A percentile compares a stretch with the other conserved stretches of the same genome.
phyloP scores from a whole-genome alignment of 306 rosid species.

The Sesbania bispinosa region DNA sequence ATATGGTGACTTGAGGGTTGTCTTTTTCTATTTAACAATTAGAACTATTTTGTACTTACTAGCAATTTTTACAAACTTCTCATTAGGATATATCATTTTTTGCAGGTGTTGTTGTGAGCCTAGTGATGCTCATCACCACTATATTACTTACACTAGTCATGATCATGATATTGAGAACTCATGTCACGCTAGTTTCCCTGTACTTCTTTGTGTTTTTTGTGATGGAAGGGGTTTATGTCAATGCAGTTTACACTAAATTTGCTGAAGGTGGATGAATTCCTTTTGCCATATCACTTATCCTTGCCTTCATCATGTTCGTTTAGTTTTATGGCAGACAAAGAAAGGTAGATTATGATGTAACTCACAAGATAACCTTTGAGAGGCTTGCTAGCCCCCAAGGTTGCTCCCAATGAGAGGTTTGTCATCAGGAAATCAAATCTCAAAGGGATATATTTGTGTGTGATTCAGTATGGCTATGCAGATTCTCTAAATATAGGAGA shows the following conservation, averaged over 20 bases:
- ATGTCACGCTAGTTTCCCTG: conserved; percentile 39
- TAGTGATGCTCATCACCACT: conserved; percentile 83
- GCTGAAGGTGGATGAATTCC: conserved; percentile 93
- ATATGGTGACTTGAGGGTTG: neutral
- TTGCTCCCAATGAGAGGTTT: conserved; percentile 62
- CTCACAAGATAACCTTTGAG: conserved; percentile 56
- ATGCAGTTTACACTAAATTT: conserved; percentile 72
- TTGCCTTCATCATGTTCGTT: conserved; percentile 76
- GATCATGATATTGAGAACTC: conserved; percentile 84
- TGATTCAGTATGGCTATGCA: conserved; percentile 73
- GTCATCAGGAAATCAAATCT: conserved; percentile 42
- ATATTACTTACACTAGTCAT: conserved; percentile 69
- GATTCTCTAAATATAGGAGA: conserved; percentile 54
- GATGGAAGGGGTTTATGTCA: conserved; percentile 77
- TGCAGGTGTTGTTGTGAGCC: conserved; percentile 81
- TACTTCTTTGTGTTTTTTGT: conserved; percentile 54
- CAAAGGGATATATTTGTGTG: conserved; percentile 59
- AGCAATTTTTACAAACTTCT: neutral
- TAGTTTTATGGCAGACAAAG: conserved; percentile 84
- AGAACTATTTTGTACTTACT: neutral
- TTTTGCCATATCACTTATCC: conserved; percentile 72
- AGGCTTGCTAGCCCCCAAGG: conserved; percentile 64
- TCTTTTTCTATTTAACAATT: neutral
- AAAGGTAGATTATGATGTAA: conserved; percentile 57
- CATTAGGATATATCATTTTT: conserved; percentile 9